These are phyloP conservation scores for Gastrolobium villosum DNA, from an alignment of 306 rosid genomes.

Conservation along the genomic window DNA sequence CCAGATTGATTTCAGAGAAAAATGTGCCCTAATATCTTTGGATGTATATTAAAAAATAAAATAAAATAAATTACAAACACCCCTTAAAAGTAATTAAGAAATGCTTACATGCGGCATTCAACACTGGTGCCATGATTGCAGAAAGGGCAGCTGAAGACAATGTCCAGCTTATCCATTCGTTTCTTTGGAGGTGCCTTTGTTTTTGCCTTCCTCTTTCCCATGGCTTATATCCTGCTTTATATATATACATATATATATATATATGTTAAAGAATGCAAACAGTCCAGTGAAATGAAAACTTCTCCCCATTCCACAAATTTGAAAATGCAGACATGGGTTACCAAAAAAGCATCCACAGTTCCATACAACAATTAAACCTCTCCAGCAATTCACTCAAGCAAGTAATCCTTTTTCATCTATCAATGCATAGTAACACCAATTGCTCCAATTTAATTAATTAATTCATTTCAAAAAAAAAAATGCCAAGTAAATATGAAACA, in stretches of 20 bases:
- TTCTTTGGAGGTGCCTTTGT: constrained; percentile 87
- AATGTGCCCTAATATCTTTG: not conserved
- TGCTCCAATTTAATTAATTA: not conserved
- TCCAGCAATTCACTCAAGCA: constrained; percentile 10
- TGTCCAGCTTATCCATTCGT: constrained; percentile 82
- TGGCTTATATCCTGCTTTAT: constrained; percentile 43
- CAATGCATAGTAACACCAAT: not conserved
- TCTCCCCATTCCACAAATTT: not conserved
- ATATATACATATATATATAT: too few relatives aligned
- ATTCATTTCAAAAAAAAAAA: too few relatives aligned
- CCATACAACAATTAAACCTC: not conserved
- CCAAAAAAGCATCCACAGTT: not conserved
- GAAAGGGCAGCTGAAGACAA: too few relatives aligned
- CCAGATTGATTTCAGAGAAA: constrained; percentile 7
- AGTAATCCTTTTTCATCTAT: not conserved
- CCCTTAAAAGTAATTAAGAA: not conserved
- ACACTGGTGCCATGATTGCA: too few relatives aligned
- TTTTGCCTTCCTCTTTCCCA: constrained; percentile 85
- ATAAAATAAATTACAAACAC: not conserved
- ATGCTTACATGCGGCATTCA: constrained; percentile 63
- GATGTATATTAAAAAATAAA: not conserved
- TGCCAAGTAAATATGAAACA: too few relatives aligned
- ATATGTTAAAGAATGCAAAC: not conserved
- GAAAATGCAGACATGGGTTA: not conserved
- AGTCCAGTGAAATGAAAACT: constrained; percentile 23